Evolutionary conservation across 768 basidiomycete genomes (phyloP).

Genomic region (Boletus vermiculosoides): DNA sequence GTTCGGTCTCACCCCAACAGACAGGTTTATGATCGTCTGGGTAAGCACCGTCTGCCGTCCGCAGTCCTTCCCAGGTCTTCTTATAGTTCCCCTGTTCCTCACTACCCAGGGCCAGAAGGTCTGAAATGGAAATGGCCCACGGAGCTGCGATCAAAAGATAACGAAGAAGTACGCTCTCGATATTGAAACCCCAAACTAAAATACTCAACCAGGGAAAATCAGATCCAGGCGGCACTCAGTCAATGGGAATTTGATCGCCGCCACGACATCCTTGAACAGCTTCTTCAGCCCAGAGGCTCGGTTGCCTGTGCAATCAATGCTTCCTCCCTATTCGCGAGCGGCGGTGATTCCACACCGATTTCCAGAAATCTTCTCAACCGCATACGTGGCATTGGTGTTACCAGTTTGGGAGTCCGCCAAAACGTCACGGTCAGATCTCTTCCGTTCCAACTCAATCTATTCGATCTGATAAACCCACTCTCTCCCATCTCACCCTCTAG

Average conservation of each 20-base stretch:
- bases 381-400: conserved; percentile 36
- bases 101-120: conserved; percentile 35
- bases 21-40: conserved; percentile 74
- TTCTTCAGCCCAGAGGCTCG: conserved; percentile 46
- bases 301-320: conserved; percentile 49
- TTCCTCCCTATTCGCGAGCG: conserved; percentile 43
- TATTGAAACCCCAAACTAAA: conserved; percentile 16
- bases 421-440: conserved; percentile 40
- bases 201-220: conserved; percentile 28
- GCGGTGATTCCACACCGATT: conserved; percentile 29
- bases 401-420: conserved; percentile 42
- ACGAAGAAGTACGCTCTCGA: conserved; percentile 44
- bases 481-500: conserved; percentile 36
- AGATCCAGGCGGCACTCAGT: conserved; percentile 49
- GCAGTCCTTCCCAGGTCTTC: conserved; percentile 2
- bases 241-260: conserved; percentile 40
- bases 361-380: conserved; percentile 32
- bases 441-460: conserved; percentile 13
- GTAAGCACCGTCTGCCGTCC: conserved; percentile 34
- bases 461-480: conserved; percentile 19
- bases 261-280: conserved; percentile 37
- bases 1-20: conserved; percentile 34
- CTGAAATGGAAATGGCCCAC: conserved; percentile 45
- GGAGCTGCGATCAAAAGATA: conserved; percentile 42
- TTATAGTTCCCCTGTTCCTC: conserved; percentile 12